Percentiles rank a stretch among this genome's conserved stretches.
Evolutionary conservation across 345 rosid species (phyloP).

Genomic region (Chamaenerion angustifolium): DNA sequence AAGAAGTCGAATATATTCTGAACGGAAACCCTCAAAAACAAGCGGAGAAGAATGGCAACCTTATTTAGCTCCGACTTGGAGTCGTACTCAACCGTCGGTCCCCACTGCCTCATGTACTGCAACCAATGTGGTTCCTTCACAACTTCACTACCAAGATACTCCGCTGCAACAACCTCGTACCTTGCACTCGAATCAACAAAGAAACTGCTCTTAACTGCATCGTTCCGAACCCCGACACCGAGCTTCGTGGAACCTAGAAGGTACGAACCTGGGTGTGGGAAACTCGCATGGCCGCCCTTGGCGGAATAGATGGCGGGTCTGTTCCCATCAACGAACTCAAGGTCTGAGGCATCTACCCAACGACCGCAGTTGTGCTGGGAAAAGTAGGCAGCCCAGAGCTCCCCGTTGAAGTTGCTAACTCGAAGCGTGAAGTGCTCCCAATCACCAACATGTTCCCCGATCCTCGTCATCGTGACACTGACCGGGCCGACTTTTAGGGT

Average conservation of each 20-base stretch:
- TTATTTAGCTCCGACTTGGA: conserved; percentile 58
- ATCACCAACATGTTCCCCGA: conserved; percentile 77
- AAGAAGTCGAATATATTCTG: conserved; percentile 66
- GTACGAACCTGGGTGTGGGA: conserved; percentile 59
- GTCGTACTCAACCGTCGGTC: conserved; percentile 66
- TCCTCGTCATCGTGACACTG: conserved; percentile 48
- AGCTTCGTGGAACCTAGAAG: conserved; percentile 69
- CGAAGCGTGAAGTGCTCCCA: conserved; percentile 94
- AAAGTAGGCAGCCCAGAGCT: conserved; percentile 62
- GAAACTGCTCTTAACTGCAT: conserved; percentile 40
- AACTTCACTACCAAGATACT: conserved; percentile 53
- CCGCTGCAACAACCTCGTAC: conserved; percentile 59
- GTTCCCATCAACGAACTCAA: conserved; percentile 57
- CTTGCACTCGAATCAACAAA: conserved; percentile 54
- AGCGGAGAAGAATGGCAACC: conserved; percentile 50
- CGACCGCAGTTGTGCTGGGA: conserved; percentile 84
- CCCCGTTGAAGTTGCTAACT: conserved; percentile 69
- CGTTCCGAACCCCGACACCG: conserved; percentile 67
- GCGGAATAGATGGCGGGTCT: conserved; percentile 68
- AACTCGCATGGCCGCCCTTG: conserved; percentile 77
- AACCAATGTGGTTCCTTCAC: conserved; percentile 69
- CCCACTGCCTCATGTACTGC: conserved; percentile 95
- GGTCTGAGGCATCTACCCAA: conserved; percentile 52
- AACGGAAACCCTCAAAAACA: conserved; percentile 56
- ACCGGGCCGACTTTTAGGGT: conserved; percentile 72